Conservation (phyloP, 2,329 filamentous ascomycete species). For the Leptographium flavum region DNA sequence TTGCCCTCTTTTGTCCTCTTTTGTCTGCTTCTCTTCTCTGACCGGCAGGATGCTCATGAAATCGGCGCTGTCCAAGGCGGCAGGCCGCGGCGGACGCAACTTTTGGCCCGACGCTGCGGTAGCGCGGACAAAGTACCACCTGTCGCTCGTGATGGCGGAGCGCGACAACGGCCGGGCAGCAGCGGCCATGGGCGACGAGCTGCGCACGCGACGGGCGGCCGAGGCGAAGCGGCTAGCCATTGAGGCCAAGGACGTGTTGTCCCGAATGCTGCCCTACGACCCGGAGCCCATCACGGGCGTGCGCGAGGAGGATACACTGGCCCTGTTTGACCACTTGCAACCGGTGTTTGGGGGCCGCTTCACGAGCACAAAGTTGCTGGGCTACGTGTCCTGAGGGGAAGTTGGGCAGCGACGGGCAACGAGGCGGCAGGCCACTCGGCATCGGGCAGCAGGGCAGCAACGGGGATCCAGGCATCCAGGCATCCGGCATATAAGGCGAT, state of each 20-base stretch:
- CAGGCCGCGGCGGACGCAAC: slow-evolving; percentile 5
- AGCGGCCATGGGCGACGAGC: neutral
- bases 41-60: slow-evolving; percentile 4
- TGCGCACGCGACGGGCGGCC: neutral
- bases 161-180: neutral
- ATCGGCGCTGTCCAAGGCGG: slow-evolving; percentile 4
- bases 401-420: too few relatives aligned
- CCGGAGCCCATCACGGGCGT: slow-evolving; percentile 9
- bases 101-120: slow-evolving; percentile 10
- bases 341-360: slow-evolving; percentile 10
- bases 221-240: slow-evolving; percentile 6
- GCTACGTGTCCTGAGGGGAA: slow-evolving; percentile 4
- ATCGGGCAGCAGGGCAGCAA: neutral
- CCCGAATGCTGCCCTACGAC: slow-evolving; percentile 11
- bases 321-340: slow-evolving; percentile 11
- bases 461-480: too few relatives aligned
- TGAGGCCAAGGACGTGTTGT: slow-evolving; percentile 10
- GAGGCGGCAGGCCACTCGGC: neutral
- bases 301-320: slow-evolving; percentile 8
- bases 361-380: slow-evolving; percentile 8
- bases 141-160: slow-evolving; percentile 7
- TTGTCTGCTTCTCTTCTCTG: neutral
- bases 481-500: too few relatives aligned
- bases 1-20: neutral
- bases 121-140: slow-evolving; percentile 10